Percentiles rank a stretch among this genome's conserved stretches.
Evolutionary conservation across 2,329 filamentous ascomycete genomes (phyloP).

Genomic region (Neurospora sp.): DNA sequence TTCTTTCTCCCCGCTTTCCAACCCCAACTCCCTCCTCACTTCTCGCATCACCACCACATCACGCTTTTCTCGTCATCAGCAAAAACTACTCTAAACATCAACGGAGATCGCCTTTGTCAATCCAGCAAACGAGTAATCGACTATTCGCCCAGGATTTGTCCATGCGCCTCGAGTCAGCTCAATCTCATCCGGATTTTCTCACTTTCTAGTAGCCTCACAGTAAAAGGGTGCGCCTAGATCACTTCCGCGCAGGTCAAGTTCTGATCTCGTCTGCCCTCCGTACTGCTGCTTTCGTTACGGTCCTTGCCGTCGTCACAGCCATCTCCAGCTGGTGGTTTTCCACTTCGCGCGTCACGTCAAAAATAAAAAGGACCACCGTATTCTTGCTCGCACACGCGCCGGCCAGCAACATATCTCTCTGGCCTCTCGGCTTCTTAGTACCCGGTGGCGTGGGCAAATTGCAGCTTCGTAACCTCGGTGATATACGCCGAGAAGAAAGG

Average conservation of each 20-base stretch:
- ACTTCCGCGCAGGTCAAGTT: not conserved
- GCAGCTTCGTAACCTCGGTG: constrained; percentile 5
- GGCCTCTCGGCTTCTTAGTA: not conserved
- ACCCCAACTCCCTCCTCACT: not conserved
- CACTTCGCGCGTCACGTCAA: not conserved
- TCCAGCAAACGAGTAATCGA: not conserved
- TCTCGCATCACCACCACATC: not conserved
- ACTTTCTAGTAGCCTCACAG: not conserved
- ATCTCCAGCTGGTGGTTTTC: not conserved
- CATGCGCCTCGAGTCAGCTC: not conserved
- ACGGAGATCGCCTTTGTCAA: not conserved
- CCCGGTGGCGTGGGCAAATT: not conserved
- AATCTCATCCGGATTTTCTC: not conserved
- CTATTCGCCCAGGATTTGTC: not conserved
- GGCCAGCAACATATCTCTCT: not conserved
- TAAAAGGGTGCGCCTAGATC: not conserved
- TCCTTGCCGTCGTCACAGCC: not conserved
- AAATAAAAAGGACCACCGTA: not conserved
- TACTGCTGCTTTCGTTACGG: not conserved
- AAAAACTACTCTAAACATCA: not conserved
- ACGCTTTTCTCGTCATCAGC: not conserved
- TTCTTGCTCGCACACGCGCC: not conserved
- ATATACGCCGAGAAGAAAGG: constrained; percentile 1
- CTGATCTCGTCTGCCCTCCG: not conserved
- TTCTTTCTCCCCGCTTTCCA: not conserved